A percentile compares a stretch with the other conserved stretches of the same genome.
Conservation (phyloP, 208 protist species). For the Wallacemonas sp. region DNA sequence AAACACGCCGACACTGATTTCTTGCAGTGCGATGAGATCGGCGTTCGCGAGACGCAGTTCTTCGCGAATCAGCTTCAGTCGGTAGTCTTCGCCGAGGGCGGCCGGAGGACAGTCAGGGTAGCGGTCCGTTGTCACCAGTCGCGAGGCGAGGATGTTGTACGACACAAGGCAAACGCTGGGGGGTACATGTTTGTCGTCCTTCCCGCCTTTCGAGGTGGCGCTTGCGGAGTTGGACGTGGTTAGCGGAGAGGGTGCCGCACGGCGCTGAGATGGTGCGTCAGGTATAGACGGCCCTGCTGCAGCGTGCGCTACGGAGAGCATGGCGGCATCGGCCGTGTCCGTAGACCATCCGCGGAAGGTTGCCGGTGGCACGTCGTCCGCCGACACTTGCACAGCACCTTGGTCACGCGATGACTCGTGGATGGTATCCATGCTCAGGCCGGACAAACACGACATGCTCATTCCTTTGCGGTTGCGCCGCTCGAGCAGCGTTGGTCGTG, state of each 20-base stretch:
- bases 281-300: too few species aligned
- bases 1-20: slow-evolving; percentile 80
- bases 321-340: background rate
- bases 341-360: slow-evolving; percentile 67
- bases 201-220: background rate
- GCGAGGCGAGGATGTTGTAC: slow-evolving; percentile 83
- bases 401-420: slow-evolving; percentile 42
- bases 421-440: slow-evolving; percentile 67
- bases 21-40: slow-evolving; percentile 67
- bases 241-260: background rate
- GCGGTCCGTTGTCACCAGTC: slow-evolving; percentile 66
- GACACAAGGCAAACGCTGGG: slow-evolving; percentile 49
- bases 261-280: too few species aligned
- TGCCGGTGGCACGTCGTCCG: slow-evolving; percentile 10
- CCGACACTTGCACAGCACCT: background rate
- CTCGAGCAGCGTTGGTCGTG: slow-evolving; percentile 67
- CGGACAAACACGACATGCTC: slow-evolving; percentile 57
- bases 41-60: slow-evolving; percentile 44
- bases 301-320: background rate
- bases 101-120: slow-evolving; percentile 63
- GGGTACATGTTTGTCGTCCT: background rate
- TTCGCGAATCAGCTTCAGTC: slow-evolving; percentile 57
- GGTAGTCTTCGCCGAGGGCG: slow-evolving; percentile 74
- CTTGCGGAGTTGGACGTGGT: background rate
- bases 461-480: slow-evolving; percentile 55